Percentiles rank a stretch among this genome's conserved stretches.
These are phyloP conservation scores for Melampsora larici-populina DNA, from an alignment of 1,284 basidiomycete species.

Conservation along the genomic window DNA sequence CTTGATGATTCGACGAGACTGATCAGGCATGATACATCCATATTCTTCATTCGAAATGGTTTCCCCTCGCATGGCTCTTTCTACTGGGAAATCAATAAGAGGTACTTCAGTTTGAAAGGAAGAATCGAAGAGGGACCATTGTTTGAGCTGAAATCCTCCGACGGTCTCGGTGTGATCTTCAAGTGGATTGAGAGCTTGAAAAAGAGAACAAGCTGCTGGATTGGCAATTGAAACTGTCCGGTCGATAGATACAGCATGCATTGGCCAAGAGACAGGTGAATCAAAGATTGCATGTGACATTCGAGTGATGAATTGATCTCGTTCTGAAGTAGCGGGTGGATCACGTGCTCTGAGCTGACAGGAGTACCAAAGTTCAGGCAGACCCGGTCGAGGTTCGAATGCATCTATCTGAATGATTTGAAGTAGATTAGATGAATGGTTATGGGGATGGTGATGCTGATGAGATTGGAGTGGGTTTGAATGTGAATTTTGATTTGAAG, in stretches of 20 bases:
- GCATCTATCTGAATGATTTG: conserved; percentile 1
- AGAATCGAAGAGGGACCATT: conserved; percentile 27
- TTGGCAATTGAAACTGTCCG: conserved; percentile 32
- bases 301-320: conserved; percentile 19
- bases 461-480: no score
- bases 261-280: conserved; percentile 23
- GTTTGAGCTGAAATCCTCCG: neutral
- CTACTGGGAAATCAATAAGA: conserved; percentile 6
- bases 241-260: conserved; percentile 31
- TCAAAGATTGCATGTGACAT: conserved; percentile 32
- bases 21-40: conserved; percentile 32
- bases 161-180: neutral
- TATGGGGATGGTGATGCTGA: no score
- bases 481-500: no score
- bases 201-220: conserved; percentile 17
- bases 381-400: neutral
- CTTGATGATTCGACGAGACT: conserved; percentile 3
- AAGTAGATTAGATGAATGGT: neutral
- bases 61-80: conserved; percentile 22
- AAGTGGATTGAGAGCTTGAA: conserved; percentile 16
- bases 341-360: neutral
- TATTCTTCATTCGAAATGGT: conserved; percentile 4
- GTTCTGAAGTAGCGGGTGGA: neutral
- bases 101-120: conserved; percentile 11
- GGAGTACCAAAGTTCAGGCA: neutral